phyloP scores from a whole-genome alignment of 2,329 filamentous ascomycete species.

The Sclerotinia glacialis region DNA sequence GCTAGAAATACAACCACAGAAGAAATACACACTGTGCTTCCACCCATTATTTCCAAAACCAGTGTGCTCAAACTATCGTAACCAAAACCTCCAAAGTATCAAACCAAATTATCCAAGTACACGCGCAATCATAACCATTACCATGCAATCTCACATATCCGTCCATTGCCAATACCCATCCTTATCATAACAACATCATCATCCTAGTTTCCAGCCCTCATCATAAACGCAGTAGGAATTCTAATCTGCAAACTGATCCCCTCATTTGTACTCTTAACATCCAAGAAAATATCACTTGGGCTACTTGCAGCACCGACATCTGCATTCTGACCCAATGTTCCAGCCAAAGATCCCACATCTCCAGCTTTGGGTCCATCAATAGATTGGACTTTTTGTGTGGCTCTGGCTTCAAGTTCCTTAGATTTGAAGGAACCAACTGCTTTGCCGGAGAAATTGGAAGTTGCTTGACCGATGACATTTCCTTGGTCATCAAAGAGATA shows the following conservation, averaged over 20 bases:
- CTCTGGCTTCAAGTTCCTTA: slow-evolving; percentile 19
- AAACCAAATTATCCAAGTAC: neutral
- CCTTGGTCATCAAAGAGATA: slow-evolving; percentile 56
- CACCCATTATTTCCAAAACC: neutral
- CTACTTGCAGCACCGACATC: neutral
- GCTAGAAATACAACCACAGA: neutral
- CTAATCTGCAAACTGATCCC: slow-evolving; percentile 21
- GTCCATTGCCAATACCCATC: slow-evolving; percentile 52
- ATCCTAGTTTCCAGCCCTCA: neutral
- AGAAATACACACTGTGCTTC: neutral
- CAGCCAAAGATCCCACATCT: neutral
- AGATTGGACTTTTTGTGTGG: slow-evolving; percentile 7
- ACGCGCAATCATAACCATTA: neutral
- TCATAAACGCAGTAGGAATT: slow-evolving; percentile 22
- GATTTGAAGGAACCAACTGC: slow-evolving; percentile 19
- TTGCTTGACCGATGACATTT: slow-evolving; percentile 56
- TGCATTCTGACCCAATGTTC: neutral
- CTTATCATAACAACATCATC: neutral
- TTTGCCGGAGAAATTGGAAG: slow-evolving; percentile 20
- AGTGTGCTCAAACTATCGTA: neutral
- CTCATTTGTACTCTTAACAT: slow-evolving; percentile 23
- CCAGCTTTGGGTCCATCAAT: neutral
- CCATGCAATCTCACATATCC: slow-evolving; percentile 54
- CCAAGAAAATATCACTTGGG: slow-evolving; percentile 23
- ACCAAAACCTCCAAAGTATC: neutral